These are phyloP conservation scores for Leccinum pellstonianum DNA, from an alignment of 768 basidiomycete genomes.

Conservation along the genomic window DNA sequence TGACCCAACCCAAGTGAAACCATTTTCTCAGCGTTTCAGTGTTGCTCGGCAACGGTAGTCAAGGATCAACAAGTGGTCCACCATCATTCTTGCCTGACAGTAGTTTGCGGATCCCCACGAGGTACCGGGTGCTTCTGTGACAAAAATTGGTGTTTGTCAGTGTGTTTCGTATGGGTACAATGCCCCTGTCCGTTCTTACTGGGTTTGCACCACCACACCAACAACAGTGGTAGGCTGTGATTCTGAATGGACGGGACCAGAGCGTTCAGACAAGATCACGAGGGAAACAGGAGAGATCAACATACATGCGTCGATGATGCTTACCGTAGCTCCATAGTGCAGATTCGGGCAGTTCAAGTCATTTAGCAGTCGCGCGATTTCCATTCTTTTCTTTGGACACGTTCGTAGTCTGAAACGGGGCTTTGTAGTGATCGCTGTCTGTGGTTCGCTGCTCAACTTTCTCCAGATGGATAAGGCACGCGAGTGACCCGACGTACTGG, in stretches of 20 bases:
- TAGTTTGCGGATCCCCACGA: background rate
- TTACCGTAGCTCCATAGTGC: too few relatives aligned
- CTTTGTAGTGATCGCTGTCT: background rate
- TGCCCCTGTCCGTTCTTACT: background rate
- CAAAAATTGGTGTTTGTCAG: background rate
- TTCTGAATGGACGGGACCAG: background rate
- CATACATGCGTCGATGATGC: background rate
- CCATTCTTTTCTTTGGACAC: background rate
- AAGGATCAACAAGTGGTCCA: background rate
- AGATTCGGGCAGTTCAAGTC: background rate
- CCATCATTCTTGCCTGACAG: background rate
- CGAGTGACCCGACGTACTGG: background rate
- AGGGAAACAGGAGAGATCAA: background rate
- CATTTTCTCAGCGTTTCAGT: background rate
- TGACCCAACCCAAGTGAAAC: background rate
- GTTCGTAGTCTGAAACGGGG: background rate
- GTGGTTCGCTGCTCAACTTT: background rate
- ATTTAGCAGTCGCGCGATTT: background rate
- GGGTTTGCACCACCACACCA: background rate
- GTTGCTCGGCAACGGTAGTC: background rate
- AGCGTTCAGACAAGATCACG: background rate
- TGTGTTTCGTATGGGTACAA: background rate
- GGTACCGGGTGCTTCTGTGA: background rate
- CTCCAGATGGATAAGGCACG: background rate
- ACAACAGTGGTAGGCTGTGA: background rate